Conservation (phyloP, 2,329 filamentous ascomycete species). For the Colletotrichum euphorbiae region DNA sequence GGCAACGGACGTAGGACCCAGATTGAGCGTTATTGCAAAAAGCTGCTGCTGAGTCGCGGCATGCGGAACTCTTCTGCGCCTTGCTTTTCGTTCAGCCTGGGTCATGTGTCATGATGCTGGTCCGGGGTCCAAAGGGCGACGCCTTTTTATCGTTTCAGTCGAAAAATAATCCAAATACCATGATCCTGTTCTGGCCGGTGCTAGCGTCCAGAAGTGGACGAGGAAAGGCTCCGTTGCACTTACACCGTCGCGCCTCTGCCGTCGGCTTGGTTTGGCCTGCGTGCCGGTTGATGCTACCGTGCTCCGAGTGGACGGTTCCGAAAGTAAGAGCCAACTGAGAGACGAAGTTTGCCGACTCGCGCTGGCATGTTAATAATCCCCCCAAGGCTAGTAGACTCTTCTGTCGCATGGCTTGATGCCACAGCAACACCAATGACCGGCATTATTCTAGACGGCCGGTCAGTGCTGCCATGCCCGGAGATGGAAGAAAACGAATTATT, state of each 20-base stretch:
- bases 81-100: conserved; percentile 6
- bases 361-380: conserved; percentile 21
- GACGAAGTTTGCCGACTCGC: conserved; percentile 1
- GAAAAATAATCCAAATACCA: not conserved
- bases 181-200: not conserved
- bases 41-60: conserved; percentile 8
- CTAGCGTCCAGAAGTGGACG: not conserved
- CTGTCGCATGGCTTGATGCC: not conserved
- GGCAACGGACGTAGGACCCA: too few species aligned
- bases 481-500: not conserved
- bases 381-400: not conserved
- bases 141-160: not conserved
- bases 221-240: not conserved
- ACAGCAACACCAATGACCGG: conserved; percentile 4
- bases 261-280: not conserved
- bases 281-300: not conserved
- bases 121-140: not conserved
- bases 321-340: not conserved
- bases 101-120: conserved; percentile 28
- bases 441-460: not conserved
- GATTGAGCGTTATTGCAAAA: not conserved
- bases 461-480: not conserved
- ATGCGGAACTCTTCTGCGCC: not conserved
- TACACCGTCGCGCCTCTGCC: conserved; percentile 15
- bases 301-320: not conserved